Evolutionary conservation across 1,284 basidiomycete genomes (phyloP), one percentile per base, ranked within the genome.

Genomic region (Naganishia cerealis): DNA sequence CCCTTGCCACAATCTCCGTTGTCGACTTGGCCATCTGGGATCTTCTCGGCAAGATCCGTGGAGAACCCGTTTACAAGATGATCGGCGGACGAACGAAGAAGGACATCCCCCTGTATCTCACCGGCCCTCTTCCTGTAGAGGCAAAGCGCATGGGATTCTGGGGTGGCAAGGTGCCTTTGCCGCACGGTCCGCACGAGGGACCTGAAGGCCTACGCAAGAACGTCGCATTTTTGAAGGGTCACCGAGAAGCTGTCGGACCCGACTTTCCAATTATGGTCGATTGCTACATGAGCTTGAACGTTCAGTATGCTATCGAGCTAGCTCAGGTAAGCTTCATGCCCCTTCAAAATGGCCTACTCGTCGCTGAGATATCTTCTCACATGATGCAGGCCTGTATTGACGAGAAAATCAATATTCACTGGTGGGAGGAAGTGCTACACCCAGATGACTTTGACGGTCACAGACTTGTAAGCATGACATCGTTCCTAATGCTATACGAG

Each of bases 1-100:
- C 83, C 10, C 76, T 85, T 33, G 83, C 83, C 6, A 83, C 81
- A 26, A 79, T 83, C 67, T 82, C 80, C 15, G 87, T 86, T 4
- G 86, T 82, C 71, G 80, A 81, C 66, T 74, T 81, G 38, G 84
- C 84, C 36, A 78, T 85, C 67, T 85, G 84, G 84, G 84, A 85
- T 72, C 77, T 85, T 1, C 73, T 84, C 18, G 84, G 84, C 66
- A 85, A 85, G 76, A 81, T 85, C 69, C 81, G 84, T 38, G 77
- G 77, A 26, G 84, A 85, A 75, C 84, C 84, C 1, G 81, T 85
- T 67, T 85, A 85, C 80, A 84, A 84, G 78, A 82, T 85, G 81
- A 85, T 85, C 70, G 84, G 84, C 42, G 84, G 84, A 8, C 75
- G 78, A 40, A 83, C 82, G 59, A 83, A 83, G 78, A 82, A 83